These are phyloP conservation scores for Barbarea vulgaris DNA, from an alignment of 345 rosid species.

Conservation along the genomic window DNA sequence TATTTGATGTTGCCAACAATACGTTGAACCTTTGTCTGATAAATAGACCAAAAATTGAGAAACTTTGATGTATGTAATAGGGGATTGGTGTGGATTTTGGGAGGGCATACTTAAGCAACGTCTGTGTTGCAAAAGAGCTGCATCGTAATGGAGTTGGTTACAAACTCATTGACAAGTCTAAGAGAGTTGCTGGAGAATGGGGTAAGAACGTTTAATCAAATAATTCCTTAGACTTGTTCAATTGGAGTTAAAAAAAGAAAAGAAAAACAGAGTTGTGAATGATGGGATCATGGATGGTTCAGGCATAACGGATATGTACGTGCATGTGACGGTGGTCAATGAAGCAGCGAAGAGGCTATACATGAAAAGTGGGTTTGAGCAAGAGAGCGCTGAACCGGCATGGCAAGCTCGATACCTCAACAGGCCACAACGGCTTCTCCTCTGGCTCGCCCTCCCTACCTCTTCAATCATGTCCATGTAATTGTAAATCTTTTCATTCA, in stretches of 20 bases:
- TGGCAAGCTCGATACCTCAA: slow-evolving; percentile 95
- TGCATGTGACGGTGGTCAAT: slow-evolving; percentile 82
- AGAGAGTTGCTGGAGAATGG: slow-evolving; percentile 71
- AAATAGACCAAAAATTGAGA: background rate
- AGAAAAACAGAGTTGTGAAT: slow-evolving; percentile 10
- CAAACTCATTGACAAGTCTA: slow-evolving; percentile 58
- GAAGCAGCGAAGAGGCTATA: slow-evolving; percentile 83
- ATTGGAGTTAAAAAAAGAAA: background rate
- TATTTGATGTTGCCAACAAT: slow-evolving; percentile 31
- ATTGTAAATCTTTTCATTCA: background rate
- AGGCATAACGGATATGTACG: slow-evolving; percentile 91
- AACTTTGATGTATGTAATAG: slow-evolving; percentile 36
- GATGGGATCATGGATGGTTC: slow-evolving; percentile 27
- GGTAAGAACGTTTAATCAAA: slow-evolving; percentile 53
- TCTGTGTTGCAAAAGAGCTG: slow-evolving; percentile 83
- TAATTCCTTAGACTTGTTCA: background rate
- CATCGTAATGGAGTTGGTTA: slow-evolving; percentile 76
- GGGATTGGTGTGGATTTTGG: slow-evolving; percentile 67
- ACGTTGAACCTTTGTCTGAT: background rate
- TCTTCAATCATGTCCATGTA: slow-evolving; percentile 29
- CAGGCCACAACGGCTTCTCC: slow-evolving; percentile 70
- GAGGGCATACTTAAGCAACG: slow-evolving; percentile 89
- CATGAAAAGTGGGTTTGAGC: slow-evolving; percentile 69
- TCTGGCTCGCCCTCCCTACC: slow-evolving; percentile 62
- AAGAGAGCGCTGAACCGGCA: slow-evolving; percentile 79